A percentile compares a stretch with the other conserved stretches of the same genome.
Conservation (phyloP, 2,329 filamentous ascomycete species). For the Pseudogymnoascus sp. region DNA sequence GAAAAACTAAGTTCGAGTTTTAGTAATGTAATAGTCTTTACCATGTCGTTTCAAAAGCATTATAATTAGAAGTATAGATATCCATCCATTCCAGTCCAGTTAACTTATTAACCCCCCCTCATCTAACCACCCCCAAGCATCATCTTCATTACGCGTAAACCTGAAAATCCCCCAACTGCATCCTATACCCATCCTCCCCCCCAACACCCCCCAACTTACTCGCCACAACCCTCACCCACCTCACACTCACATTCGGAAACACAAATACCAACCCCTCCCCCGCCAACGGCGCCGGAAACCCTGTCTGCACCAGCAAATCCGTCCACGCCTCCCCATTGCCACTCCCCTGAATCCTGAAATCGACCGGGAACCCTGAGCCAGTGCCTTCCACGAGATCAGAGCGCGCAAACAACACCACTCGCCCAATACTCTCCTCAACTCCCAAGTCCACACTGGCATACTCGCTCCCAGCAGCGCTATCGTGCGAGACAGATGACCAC, state of each 20-base stretch:
- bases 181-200: conserved; percentile 10
- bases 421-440: conserved; percentile 8
- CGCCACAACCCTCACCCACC: conserved; percentile 12
- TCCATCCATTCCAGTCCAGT: too few relatives aligned
- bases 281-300: conserved; percentile 10
- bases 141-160: conserved; percentile 9
- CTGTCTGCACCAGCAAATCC: conserved; percentile 8
- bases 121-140: too few relatives aligned
- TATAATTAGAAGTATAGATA: neutral
- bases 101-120: neutral
- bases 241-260: conserved; percentile 4
- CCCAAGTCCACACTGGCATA: conserved; percentile 12
- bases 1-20: too few relatives aligned
- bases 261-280: conserved; percentile 14
- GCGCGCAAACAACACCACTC: conserved; percentile 13
- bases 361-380: conserved; percentile 13
- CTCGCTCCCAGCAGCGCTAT: conserved; percentile 9
- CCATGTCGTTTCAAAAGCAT: too few relatives aligned
- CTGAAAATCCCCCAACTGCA: conserved; percentile 14
- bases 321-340: conserved; percentile 8
- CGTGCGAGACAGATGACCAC: conserved; percentile 13
- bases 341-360: conserved; percentile 14
- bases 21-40: too few relatives aligned
- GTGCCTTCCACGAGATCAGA: conserved; percentile 11
- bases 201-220: conserved; percentile 11